Evolutionary conservation across 2,329 filamentous ascomycete species (phyloP).

Genomic region (Claviceps paspali): DNA sequence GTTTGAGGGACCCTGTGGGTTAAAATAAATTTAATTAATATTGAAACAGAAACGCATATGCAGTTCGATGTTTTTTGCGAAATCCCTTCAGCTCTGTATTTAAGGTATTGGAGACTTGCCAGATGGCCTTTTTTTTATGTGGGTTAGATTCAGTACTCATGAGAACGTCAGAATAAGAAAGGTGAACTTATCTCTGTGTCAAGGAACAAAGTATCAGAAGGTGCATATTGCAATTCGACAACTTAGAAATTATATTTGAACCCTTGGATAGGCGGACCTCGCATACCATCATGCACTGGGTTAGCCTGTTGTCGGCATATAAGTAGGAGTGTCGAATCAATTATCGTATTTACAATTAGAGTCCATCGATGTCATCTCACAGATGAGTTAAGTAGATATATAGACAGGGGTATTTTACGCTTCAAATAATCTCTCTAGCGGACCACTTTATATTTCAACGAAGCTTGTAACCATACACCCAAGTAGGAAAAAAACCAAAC

Average conservation of each 20-base stretch:
- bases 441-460: neutral
- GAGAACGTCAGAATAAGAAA: neutral
- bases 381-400: too few species aligned
- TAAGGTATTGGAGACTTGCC: neutral
- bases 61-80: neutral
- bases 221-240: too few species aligned
- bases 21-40: neutral
- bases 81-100: neutral
- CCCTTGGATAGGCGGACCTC: neutral
- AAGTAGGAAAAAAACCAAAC: constrained; percentile 10
- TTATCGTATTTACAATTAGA: too few species aligned
- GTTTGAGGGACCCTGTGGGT: too few species aligned
- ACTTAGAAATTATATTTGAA: too few species aligned
- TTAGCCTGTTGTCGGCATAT: neutral
- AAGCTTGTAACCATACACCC: constrained; percentile 10
- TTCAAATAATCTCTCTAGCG: neutral
- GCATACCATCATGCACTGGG: neutral
- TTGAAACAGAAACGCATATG: neutral
- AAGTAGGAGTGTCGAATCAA: neutral
- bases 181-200: neutral
- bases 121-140: too few species aligned
- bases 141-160: neutral
- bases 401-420: neutral
- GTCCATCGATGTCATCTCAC: too few species aligned
- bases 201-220: too few species aligned